Conservation (phyloP, 768 basidiomycete species). For the Pleurotus salmoneostramineus region DNA sequence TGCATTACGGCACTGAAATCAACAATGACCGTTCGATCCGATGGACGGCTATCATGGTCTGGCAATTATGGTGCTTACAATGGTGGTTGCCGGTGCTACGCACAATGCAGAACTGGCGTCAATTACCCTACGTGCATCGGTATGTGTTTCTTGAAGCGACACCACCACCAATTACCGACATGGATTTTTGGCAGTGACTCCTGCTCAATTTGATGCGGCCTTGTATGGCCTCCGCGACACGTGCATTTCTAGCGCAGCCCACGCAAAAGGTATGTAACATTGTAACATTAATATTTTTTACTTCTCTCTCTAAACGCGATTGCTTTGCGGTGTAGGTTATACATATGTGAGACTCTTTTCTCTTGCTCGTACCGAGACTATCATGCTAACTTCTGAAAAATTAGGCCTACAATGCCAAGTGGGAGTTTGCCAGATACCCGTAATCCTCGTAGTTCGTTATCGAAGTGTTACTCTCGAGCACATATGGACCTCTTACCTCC, state of each 20-base stretch:
- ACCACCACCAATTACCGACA: too few species aligned
- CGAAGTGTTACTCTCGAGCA: too few species aligned
- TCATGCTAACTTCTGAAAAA: background rate
- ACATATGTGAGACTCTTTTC: too few species aligned
- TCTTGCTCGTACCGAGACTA: background rate
- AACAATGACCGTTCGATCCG: background rate
- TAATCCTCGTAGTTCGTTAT: too few species aligned
- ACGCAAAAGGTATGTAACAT: background rate
- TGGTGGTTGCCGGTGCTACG: conserved; percentile 5
- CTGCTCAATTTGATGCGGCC: background rate
- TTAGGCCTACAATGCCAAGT: too few species aligned
- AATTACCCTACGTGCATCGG: background rate
- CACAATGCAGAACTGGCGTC: background rate
- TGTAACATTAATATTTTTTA: too few species aligned
- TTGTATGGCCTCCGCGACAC: background rate
- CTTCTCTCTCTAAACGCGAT: too few species aligned
- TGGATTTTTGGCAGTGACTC: background rate
- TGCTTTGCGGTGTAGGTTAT: too few species aligned
- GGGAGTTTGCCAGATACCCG: too few species aligned
- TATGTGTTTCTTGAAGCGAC: background rate
- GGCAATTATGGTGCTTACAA: background rate
- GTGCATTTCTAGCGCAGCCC: too few species aligned
- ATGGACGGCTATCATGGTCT: background rate
- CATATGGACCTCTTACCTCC: too few species aligned
- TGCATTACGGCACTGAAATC: background rate